Percentiles rank a stretch among this genome's conserved stretches.
These are phyloP conservation scores for Sphagnum tenellum DNA, from an alignment of 225 moss, liverwort and hornwort species.

Conservation along the genomic window DNA sequence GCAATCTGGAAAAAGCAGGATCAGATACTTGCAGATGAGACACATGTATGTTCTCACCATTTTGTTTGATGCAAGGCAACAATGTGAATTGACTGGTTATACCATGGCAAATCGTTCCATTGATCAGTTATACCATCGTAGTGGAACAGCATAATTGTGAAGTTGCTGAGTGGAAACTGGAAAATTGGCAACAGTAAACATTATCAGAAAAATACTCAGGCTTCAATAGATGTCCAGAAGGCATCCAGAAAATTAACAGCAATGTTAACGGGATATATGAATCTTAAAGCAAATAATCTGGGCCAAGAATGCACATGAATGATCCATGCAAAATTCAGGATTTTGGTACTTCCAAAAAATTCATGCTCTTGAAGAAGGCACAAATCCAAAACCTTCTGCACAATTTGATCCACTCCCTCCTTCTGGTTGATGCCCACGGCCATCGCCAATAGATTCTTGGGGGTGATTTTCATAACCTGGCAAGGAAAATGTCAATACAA, in stretches of 20 bases:
- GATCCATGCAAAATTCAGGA: no score
- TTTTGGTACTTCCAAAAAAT: no score
- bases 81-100: slow-evolving; percentile 29
- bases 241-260: no score
- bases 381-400: slow-evolving; percentile 43
- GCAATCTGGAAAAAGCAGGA: no score
- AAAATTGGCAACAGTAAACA: not conserved
- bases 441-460: slow-evolving; percentile 69
- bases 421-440: slow-evolving; percentile 87
- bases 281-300: no score
- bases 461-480: slow-evolving; percentile 24
- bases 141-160: slow-evolving; percentile 51
- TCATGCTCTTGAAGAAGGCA: not conserved
- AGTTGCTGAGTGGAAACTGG: slow-evolving; percentile 54
- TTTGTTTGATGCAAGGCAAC: slow-evolving; percentile 54
- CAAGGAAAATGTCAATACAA: not conserved
- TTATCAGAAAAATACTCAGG: no score
- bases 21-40: no score
- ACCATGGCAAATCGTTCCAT: slow-evolving; percentile 45
- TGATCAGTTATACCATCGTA: slow-evolving; percentile 48
- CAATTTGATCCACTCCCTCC: slow-evolving; percentile 47
- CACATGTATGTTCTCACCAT: slow-evolving; percentile 13
- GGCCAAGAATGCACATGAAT: no score
- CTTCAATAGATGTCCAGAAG: no score
- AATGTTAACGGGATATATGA: no score